These are phyloP conservation scores for Pyronema omphalodes DNA, from an alignment of 495 filamentous ascomycete genomes.

Conservation along the genomic window DNA sequence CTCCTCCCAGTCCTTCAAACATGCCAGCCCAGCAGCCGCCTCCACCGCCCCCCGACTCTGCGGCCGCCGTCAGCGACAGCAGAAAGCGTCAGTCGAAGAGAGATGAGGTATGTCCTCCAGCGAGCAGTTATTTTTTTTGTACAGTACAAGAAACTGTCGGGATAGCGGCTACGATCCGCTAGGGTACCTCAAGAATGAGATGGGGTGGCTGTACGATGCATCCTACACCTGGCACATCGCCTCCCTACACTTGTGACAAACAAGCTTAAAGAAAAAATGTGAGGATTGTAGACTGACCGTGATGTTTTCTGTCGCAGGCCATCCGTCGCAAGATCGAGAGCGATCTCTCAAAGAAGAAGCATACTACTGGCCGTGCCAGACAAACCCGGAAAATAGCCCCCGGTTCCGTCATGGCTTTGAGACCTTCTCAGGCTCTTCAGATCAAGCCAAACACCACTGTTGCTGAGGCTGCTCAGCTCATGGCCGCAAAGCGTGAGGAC, in stretches of 20 bases:
- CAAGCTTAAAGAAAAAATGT: too few relatives aligned
- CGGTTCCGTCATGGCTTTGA: constrained; percentile 84
- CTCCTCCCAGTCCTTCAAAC: constrained; percentile 10
- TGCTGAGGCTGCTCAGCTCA: constrained; percentile 90
- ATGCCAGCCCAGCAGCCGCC: constrained; percentile 14
- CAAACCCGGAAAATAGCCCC: constrained; percentile 85
- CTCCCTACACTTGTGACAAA: too few relatives aligned
- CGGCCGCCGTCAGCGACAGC: constrained; percentile 65
- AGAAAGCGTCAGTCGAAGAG: constrained; percentile 87
- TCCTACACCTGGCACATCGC: too few relatives aligned
- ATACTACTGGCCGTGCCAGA: constrained; percentile 52
- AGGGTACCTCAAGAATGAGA: too few relatives aligned
- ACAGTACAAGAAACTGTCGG: too few relatives aligned
- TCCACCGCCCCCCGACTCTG: constrained; percentile 27
- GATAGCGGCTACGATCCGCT: too few relatives aligned
- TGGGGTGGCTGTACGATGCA: too few relatives aligned
- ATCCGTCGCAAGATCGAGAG: constrained; percentile 92
- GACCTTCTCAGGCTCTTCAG: constrained; percentile 86
- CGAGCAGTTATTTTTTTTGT: background rate
- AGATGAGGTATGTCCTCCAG: constrained; percentile 66
- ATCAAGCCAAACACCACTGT: constrained; percentile 93
- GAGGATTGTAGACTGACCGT: too few relatives aligned
- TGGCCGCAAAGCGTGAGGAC: constrained; percentile 97
- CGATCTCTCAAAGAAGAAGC: constrained; percentile 94
- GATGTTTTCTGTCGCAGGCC: constrained; percentile 36